Percentiles rank a stretch among this genome's conserved stretches.
Conservation (phyloP, 768 basidiomycete species). For the Hygrocybe punicea region DNA sequence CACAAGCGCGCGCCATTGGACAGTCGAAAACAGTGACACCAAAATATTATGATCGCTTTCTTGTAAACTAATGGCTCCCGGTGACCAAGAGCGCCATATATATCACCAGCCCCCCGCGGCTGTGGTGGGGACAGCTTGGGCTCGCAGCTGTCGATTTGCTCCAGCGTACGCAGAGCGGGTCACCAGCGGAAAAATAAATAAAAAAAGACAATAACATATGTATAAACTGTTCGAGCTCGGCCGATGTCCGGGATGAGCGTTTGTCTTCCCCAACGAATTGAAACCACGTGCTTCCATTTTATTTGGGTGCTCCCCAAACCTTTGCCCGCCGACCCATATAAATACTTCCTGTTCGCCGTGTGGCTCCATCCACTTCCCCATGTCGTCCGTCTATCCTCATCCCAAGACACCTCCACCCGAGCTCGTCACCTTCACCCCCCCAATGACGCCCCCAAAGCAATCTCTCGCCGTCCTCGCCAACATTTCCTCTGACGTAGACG, state of each 20-base stretch:
- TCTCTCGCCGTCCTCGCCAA: background rate
- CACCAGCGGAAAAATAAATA: no score
- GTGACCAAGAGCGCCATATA: background rate
- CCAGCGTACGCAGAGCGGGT: no score
- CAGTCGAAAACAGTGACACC: conserved; percentile 38
- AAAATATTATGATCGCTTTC: conserved; percentile 35
- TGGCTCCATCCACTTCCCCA: background rate
- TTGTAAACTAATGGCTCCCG: background rate
- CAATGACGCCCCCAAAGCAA: background rate
- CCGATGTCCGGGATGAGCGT: no score
- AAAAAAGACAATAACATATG: no score
- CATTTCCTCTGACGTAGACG: conserved; percentile 44
- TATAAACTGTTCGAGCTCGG: no score
- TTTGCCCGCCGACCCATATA: background rate
- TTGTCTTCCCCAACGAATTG: no score
- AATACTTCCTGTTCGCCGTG: background rate
- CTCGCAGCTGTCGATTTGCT: no score
- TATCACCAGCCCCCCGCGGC: background rate
- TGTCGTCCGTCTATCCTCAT: no score
- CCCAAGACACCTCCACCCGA: background rate
- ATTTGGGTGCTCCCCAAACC: no score
- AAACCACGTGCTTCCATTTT: no score
- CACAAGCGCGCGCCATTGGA: conserved; percentile 36
- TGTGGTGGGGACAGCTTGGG: no score
- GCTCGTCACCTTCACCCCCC: background rate